Base-by-base conservation (phyloP, 331 rosid genomes). In the Malus hybrid region DNA sequence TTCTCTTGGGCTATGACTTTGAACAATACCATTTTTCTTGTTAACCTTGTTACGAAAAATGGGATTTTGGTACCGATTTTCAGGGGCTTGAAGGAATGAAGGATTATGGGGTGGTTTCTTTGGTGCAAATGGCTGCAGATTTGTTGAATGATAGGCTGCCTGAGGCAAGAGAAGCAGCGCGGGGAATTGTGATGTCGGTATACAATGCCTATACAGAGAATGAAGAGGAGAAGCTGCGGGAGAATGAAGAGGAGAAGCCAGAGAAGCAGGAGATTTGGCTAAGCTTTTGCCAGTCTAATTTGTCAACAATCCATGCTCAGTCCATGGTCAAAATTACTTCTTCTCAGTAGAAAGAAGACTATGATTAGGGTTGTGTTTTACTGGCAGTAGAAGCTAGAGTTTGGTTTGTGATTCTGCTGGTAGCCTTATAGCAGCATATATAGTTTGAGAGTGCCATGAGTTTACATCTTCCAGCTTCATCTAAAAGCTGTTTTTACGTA, bases 81-180 rank as follows among this genome's bases (percentile, higher is more conserved):
- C 90, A 93, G 98, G 95, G 85, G 26, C 68, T 82, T 56, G 89
- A 87, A 68, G 93, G 86, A 83, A 91, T 88, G 92, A 77, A 88
- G 62, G 90, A 88, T 70, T 83, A 79, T 84, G 96, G 97, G 64
- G 44, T 88, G 83, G 85, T 44, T 15, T 78, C 80, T 71, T 65
- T 94, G 86, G 82, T 90, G 56, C 87, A 90, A 73, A 87, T 91
- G 81, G 93, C 90, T 52, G 96, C 87, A 0, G 91, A 87, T 77
- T 81, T 88, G 74, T 65, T 94, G 86, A 94, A 85, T 74, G 98
- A 94, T 78, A 88, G 97, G 26, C 87, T 94, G 70, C 98, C 97
- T 0, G 98, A 90, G 78, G 97, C 98, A 30, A 91, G 98, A 82
- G 98, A 89, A 78, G 97, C 98, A 0, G 97, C 97, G 2, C 55